These are phyloP conservation scores for Ceriops decandra DNA, from an alignment of 345 rosid genomes.

Conservation along the genomic window DNA sequence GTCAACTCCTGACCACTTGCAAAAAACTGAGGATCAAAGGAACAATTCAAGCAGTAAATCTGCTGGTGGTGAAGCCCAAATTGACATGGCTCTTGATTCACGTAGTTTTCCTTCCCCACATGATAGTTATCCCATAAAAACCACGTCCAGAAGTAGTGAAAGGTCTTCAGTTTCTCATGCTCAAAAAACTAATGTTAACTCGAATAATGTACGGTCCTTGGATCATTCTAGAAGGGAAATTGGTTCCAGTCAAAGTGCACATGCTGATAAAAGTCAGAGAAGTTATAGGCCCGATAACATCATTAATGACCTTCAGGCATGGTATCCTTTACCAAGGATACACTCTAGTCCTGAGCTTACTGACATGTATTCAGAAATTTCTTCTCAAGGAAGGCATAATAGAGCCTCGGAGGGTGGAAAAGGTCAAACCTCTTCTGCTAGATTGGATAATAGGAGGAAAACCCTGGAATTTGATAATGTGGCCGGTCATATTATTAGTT, in stretches of 20 bases:
- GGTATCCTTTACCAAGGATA: conserved; percentile 18
- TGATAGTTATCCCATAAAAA: not conserved
- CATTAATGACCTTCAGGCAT: conserved; percentile 6
- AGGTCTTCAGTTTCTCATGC: not conserved
- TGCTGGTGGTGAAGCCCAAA: not conserved
- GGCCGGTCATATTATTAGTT: conserved; percentile 1
- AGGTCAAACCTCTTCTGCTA: not conserved
- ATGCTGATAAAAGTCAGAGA: conserved; percentile 3
- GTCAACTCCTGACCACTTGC: not conserved
- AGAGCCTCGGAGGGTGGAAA: conserved; percentile 15
- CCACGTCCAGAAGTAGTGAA: conserved; percentile 8
- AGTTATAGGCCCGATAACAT: conserved; percentile 6
- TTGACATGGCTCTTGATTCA: conserved; percentile 1
- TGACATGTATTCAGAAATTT: conserved; percentile 5
- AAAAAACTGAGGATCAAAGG: conserved; percentile 7
- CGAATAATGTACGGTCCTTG: not conserved
- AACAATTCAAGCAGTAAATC: not conserved
- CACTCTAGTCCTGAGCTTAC: conserved; percentile 23
- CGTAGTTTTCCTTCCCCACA: conserved; percentile 9
- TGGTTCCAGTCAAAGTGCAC: conserved; percentile 2
- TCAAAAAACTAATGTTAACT: not conserved
- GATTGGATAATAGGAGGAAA: conserved; percentile 10
- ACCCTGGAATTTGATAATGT: not conserved
- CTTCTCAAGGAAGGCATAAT: conserved; percentile 5
- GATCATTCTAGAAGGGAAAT: conserved; percentile 4